Conservation (phyloP, 202 grass and related monocot genomes). For the Miscanthus sacchariflorus region DNA sequence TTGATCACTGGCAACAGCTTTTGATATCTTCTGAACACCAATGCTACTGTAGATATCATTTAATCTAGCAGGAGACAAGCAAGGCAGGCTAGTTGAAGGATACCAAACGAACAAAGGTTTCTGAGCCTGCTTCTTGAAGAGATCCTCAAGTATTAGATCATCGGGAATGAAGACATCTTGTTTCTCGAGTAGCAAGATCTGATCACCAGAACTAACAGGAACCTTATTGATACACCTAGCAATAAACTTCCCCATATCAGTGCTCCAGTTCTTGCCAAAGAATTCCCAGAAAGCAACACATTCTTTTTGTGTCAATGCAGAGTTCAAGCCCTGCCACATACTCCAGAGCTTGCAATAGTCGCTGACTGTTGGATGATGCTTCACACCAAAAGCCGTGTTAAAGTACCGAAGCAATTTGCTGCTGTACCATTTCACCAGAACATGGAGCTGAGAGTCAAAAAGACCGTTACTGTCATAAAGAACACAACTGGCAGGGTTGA, state of each 20-base stretch:
- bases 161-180: slow-evolving; percentile 54
- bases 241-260: slow-evolving; percentile 7
- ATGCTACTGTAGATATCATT: slow-evolving; percentile 47
- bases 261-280: slow-evolving; percentile 38
- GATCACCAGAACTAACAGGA: slow-evolving; percentile 26
- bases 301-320: not conserved
- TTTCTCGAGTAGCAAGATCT: slow-evolving; percentile 35
- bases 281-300: slow-evolving; percentile 48
- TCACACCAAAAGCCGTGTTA: slow-evolving; percentile 34
- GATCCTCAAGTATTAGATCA: slow-evolving; percentile 46
- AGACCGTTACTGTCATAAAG: slow-evolving; percentile 36
- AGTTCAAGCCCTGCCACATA: slow-evolving; percentile 32
- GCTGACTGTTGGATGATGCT: not conserved
- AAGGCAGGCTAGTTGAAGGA: slow-evolving; percentile 5
- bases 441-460: slow-evolving; percentile 34
- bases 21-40: slow-evolving; percentile 39
- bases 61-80: slow-evolving; percentile 32
- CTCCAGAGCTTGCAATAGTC: slow-evolving; percentile 52
- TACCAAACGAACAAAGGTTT: slow-evolving; percentile 52
- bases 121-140: slow-evolving; percentile 35
- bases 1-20: slow-evolving; percentile 35
- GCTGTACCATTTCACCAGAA: slow-evolving; percentile 45
- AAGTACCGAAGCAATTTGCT: slow-evolving; percentile 29
- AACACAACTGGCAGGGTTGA: slow-evolving; percentile 51
- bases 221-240: slow-evolving; percentile 17